A percentile compares a stretch with the other conserved stretches of the same genome.
Conservation (phyloP, 2,329 filamentous ascomycete genomes). For the Myriosclerotinia scirpicola region DNA sequence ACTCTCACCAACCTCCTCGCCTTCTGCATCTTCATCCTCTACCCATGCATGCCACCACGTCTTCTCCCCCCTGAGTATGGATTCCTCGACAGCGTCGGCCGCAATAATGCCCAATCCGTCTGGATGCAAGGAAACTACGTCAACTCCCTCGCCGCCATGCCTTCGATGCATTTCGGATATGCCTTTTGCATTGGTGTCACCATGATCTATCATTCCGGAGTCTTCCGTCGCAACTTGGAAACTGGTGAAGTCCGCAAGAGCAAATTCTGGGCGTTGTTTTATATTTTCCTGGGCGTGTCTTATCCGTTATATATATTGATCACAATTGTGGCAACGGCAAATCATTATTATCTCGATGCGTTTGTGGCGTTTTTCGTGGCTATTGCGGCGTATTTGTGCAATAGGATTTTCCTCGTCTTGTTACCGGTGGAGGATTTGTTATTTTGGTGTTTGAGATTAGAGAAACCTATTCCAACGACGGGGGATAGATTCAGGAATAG, state of each 20-base stretch:
- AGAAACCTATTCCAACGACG: conserved; percentile 53
- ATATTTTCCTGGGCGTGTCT: conserved; percentile 45
- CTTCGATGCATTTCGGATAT: conserved; percentile 56
- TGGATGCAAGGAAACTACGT: conserved; percentile 53
- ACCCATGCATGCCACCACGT: conserved; percentile 54
- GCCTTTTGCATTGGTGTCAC: conserved; percentile 54
- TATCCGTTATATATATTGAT: conserved; percentile 50
- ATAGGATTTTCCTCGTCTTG: conserved; percentile 51
- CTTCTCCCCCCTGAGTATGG: conserved; percentile 51
- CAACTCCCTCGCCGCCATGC: conserved; percentile 53
- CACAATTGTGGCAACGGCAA: conserved; percentile 54
- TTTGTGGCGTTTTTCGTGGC: conserved; percentile 49
- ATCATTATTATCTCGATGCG: conserved; percentile 56
- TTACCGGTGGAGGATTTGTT: conserved; percentile 52
- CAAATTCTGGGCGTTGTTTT: conserved; percentile 47
- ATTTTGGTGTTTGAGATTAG: conserved; percentile 47
- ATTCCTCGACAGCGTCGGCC: conserved; percentile 52
- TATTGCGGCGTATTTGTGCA: conserved; percentile 48
- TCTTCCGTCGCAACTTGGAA: conserved; percentile 44
- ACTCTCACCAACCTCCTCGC: conserved; percentile 55
- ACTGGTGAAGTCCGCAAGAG: conserved; percentile 46
- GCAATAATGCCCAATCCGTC: conserved; percentile 50
- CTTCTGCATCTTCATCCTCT: conserved; percentile 53
- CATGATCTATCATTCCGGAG: conserved; percentile 53
- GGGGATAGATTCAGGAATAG: conserved; percentile 41